Evolutionary conservation across 2,329 filamentous ascomycete species (phyloP), one percentile per base, ranked within the genome.

Genomic region (Penicillium hesseltinei): DNA sequence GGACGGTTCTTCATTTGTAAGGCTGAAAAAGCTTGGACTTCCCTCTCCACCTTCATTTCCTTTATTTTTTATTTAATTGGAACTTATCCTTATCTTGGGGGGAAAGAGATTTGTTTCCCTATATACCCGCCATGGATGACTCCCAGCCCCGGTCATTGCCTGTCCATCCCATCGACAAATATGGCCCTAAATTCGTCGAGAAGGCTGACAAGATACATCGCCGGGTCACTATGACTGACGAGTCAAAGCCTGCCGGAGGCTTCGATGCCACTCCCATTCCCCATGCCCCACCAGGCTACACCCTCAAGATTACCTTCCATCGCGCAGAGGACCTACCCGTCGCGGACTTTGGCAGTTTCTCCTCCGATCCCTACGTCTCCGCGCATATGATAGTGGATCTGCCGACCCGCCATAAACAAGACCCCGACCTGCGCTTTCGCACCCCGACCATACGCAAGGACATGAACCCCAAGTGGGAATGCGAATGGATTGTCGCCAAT

Each of bases 401-500:
- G n/a, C 86, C 86, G 0, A 87, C 84, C 65, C 81, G 91, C 36
- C 91, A 96, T 76, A 93, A 93, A 73, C 90, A 96, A 70, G 92
- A 97, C 69, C 89, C 92, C 0, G 82, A 85, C 23, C 77, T 96
- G 33, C 80, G 80, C 23, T 84, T 90, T 70, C 86, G 93, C 45
- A 96, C 91, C 0, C 85, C 82, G 0, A 97, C 93, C 0, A 76
- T 92, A 35, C 84, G 89, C 56, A 84, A 82, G 63, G 87, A 83
- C 40, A 88, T 85, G 1, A 84, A 92, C 66, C 92, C 93, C 0
- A 80, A 79, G 47, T 97, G 93, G 93, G 82, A 96, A 47, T 85
- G 88, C 38, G 84, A 91, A 59, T 97, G 93, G 93, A 82, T 91
- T 23, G 88, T 97, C 25, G 91, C 90, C 59, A 95, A 96, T 65